phyloP scores from a whole-genome alignment of 345 rosid species.

The Euphorbia tirucalli region DNA sequence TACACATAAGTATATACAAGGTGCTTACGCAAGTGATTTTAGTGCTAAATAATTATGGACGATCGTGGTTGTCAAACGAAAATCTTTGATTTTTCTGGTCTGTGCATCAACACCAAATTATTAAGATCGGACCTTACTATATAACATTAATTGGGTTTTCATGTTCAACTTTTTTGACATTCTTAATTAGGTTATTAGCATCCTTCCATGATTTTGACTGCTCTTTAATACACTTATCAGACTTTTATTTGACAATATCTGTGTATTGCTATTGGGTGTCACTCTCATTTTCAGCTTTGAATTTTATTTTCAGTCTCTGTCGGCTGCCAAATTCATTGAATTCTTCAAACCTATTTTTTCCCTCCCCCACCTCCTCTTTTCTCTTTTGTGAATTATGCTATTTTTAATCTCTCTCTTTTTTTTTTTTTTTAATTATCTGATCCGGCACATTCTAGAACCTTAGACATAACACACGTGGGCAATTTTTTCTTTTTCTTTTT shows the following conservation, averaged over 20 bases:
- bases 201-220: slow-evolving; percentile 21
- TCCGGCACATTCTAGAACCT: background rate
- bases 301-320: background rate
- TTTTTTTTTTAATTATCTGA: background rate
- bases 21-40: slow-evolving; percentile 18
- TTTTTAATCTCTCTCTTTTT: background rate
- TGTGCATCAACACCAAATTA: background rate
- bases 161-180: background rate
- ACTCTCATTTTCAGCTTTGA: slow-evolving; percentile 23
- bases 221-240: background rate
- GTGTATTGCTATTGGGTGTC: slow-evolving; percentile 20
- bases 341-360: background rate
- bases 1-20: background rate
- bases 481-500: background rate
- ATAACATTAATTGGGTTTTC: no score
- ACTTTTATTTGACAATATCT: background rate
- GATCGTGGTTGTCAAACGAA: slow-evolving; percentile 14
- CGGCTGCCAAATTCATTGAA: slow-evolving; percentile 35
- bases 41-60: background rate
- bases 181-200: slow-evolving; percentile 13
- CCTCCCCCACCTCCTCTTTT: background rate
- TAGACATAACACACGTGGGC: slow-evolving; percentile 5
- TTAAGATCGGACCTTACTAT: no score
- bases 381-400: background rate
- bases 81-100: slow-evolving; percentile 8